Evolutionary conservation across 768 basidiomycete species (phyloP).

Genomic region (Hericium erinaceus): DNA sequence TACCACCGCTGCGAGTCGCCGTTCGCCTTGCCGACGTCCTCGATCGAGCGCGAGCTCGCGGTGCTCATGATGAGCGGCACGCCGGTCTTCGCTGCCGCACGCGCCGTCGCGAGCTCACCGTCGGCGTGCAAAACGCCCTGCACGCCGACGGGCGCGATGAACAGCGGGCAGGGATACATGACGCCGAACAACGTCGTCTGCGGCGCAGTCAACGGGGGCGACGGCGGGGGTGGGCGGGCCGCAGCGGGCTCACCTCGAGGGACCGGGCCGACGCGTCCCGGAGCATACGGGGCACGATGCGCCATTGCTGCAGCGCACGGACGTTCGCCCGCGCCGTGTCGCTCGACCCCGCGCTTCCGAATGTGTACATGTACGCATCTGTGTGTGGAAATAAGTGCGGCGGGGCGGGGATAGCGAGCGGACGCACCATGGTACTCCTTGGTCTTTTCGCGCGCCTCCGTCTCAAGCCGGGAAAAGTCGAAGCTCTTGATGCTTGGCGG

Average conservation of each 20-base stretch:
- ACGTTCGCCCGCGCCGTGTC: slow-evolving; percentile 62
- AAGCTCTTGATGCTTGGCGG: slow-evolving; percentile 43
- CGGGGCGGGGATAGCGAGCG: neutral
- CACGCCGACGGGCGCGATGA: slow-evolving; percentile 63
- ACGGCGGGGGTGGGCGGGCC: neutral
- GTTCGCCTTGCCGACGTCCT: slow-evolving; percentile 68
- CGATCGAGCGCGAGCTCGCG: slow-evolving; percentile 62
- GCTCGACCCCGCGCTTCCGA: slow-evolving; percentile 66
- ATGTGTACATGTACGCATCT: slow-evolving; percentile 69
- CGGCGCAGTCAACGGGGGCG: neutral
- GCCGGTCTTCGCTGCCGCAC: slow-evolving; percentile 50
- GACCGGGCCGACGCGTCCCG: slow-evolving; percentile 46
- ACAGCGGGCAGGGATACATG: slow-evolving; percentile 48
- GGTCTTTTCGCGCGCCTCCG: slow-evolving; percentile 51
- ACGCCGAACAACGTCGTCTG: slow-evolving; percentile 69
- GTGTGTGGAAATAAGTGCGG: slow-evolving; percentile 3
- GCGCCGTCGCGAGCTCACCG: slow-evolving; percentile 62
- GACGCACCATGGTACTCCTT: slow-evolving; percentile 47
- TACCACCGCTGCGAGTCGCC: slow-evolving; percentile 66
- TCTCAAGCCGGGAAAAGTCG: slow-evolving; percentile 51
- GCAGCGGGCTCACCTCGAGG: slow-evolving; percentile 37
- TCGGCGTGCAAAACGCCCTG: slow-evolving; percentile 66
- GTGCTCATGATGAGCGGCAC: slow-evolving; percentile 73
- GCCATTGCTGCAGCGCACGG: slow-evolving; percentile 53
- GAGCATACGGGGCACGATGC: slow-evolving; percentile 78